These are phyloP conservation scores for Rhizopogon roseolus DNA, from an alignment of 768 basidiomycete species.

Conservation along the genomic window DNA sequence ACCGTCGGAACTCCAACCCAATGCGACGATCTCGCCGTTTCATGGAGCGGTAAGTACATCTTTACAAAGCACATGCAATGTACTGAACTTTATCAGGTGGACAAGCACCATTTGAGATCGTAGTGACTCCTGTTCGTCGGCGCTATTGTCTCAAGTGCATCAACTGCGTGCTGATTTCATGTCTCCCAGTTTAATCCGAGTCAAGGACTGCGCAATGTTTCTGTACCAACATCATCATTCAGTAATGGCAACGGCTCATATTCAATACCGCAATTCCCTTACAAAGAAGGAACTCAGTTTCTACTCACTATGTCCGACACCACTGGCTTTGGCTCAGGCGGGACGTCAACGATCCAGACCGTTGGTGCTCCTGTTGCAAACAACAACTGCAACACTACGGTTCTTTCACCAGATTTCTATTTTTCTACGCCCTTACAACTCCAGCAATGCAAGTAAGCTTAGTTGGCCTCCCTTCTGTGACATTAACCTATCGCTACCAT, in stretches of 20 bases:
- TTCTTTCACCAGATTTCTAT: constrained; percentile 38
- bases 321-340: constrained; percentile 65
- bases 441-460: constrained; percentile 54
- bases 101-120: constrained; percentile 43
- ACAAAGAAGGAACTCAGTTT: constrained; percentile 35
- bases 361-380: constrained; percentile 40
- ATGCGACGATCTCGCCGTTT: constrained; percentile 55
- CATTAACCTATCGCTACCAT: constrained; percentile 3
- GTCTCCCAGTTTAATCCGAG: constrained; percentile 38
- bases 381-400: constrained; percentile 43
- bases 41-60: constrained; percentile 54
- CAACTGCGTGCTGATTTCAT: background rate
- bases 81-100: constrained; percentile 40
- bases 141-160: background rate
- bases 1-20: constrained; percentile 45
- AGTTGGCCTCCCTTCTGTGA: background rate
- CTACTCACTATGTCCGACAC: constrained; percentile 68
- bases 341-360: constrained; percentile 42
- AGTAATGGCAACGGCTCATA: constrained; percentile 50
- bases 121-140: constrained; percentile 45
- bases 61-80: too few relatives aligned
- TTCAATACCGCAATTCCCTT: constrained; percentile 36
- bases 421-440: constrained; percentile 49
- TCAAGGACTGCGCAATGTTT: constrained; percentile 42
- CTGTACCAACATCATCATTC: constrained; percentile 52